Evolutionary conservation across 805 yeast species (phyloP).

Genomic region (Brettanomyces sp.): DNA sequence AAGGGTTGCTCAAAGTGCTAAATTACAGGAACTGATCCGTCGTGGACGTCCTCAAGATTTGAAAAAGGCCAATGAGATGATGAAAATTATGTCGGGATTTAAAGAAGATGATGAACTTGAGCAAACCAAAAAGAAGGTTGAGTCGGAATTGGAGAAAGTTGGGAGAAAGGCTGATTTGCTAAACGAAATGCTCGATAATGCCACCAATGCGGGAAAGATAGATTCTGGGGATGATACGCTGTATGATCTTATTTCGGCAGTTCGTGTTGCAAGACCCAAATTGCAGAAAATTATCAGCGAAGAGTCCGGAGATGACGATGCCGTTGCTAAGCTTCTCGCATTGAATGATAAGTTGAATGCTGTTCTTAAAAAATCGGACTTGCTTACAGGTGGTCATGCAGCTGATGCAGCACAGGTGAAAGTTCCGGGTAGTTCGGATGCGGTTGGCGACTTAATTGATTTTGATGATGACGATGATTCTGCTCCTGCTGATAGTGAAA

Average conservation of each 20-base stretch:
- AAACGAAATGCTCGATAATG: slow-evolving; percentile 69
- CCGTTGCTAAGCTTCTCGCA: slow-evolving; percentile 51
- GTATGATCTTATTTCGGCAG: slow-evolving; percentile 63
- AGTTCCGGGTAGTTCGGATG: slow-evolving; percentile 17
- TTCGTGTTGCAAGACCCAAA: slow-evolving; percentile 81
- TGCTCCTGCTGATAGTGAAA: slow-evolving; percentile 6
- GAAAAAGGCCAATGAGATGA: slow-evolving; percentile 90
- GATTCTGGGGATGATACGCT: slow-evolving; percentile 58
- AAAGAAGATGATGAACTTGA: slow-evolving; percentile 66
- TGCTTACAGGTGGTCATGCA: slow-evolving; percentile 52
- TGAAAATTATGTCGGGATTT: slow-evolving; percentile 98
- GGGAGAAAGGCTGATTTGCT: slow-evolving; percentile 80
- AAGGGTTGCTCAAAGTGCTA: slow-evolving; percentile 85
- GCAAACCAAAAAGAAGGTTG: slow-evolving; percentile 69
- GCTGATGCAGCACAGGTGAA: slow-evolving; percentile 41
- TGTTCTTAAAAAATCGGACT: slow-evolving; percentile 55
- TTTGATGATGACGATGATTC: slow-evolving; percentile 52
- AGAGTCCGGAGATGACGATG: slow-evolving; percentile 60
- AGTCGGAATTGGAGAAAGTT: slow-evolving; percentile 75
- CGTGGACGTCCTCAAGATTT: slow-evolving; percentile 93
- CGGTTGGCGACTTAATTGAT: slow-evolving; percentile 47
- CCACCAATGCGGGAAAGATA: slow-evolving; percentile 31
- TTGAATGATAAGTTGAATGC: slow-evolving; percentile 71
- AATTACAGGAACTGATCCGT: slow-evolving; percentile 88
- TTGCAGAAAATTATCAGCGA: slow-evolving; percentile 77